These are phyloP conservation scores for Liriodendron chinense DNA, from an alignment of 164 flowering plant genomes.

Conservation along the genomic window DNA sequence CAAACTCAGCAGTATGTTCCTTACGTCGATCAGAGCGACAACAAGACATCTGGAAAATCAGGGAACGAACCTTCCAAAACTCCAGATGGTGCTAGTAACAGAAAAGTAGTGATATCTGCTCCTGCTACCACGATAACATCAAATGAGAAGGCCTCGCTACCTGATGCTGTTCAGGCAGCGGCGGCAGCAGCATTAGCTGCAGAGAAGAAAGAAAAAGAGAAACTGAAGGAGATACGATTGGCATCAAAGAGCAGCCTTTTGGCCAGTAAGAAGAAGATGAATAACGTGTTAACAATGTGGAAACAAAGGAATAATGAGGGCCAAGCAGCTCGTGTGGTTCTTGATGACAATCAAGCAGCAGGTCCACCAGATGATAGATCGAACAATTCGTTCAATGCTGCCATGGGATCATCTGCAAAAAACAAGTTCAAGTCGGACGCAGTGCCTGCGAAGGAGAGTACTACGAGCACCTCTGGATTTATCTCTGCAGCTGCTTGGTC, in stretches of 20 bases:
- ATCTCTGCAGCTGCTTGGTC: slow-evolving; percentile 12
- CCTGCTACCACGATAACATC: slow-evolving; percentile 79
- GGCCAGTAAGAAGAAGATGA: slow-evolving; percentile 96
- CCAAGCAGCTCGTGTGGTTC: slow-evolving; percentile 81
- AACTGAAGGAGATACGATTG: slow-evolving; percentile 75
- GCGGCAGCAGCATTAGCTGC: slow-evolving; percentile 94
- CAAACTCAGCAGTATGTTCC: slow-evolving; percentile 86
- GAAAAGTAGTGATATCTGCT: slow-evolving; percentile 90
- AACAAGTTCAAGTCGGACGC: slow-evolving; percentile 49
- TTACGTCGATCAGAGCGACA: slow-evolving; percentile 63
- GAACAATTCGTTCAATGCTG: slow-evolving; percentile 2
- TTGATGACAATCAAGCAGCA: slow-evolving; percentile 50
- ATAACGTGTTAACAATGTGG: slow-evolving; percentile 92
- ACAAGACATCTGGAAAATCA: slow-evolving; percentile 46
- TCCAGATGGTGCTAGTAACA: slow-evolving; percentile 51
- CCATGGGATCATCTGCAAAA: slow-evolving; percentile 36
- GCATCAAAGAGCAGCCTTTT: slow-evolving; percentile 91
- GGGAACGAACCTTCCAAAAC: slow-evolving; percentile 48
- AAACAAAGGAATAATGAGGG: slow-evolving; percentile 96
- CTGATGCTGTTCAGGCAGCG: slow-evolving; percentile 99
- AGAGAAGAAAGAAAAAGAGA: slow-evolving; percentile 98
- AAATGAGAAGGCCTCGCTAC: slow-evolving; percentile 70
- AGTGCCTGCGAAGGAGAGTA: slow-evolving; percentile 36
- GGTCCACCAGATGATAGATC: slow-evolving; percentile 44
- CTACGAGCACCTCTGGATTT: slow-evolving; percentile 35